Evolutionary conservation across 1,284 basidiomycete genomes (phyloP).

Genomic region (Phaffia rhodozyma): DNA sequence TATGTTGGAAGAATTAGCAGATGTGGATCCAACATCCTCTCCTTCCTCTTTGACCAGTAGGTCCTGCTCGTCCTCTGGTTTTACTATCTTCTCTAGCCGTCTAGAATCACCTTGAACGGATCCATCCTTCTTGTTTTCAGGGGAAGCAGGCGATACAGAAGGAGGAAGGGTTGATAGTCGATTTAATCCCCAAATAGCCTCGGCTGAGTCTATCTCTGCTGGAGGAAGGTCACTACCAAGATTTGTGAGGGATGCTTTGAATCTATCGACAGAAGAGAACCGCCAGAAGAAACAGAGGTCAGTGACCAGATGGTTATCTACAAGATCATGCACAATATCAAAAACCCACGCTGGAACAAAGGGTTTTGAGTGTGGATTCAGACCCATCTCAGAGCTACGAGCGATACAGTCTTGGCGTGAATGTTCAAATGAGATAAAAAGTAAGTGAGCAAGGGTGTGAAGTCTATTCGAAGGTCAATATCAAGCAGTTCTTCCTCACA

Average conservation of each 20-base stretch:
- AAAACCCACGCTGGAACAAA: not conserved
- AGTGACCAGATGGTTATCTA: not conserved
- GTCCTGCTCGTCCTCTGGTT: not conserved
- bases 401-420: no score
- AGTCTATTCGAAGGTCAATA: no score
- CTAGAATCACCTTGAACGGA: not conserved
- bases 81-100: no score
- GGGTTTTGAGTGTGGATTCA: not conserved
- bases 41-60: not conserved
- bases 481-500: no score
- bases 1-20: not conserved
- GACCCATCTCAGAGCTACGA: not conserved
- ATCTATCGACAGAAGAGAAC: not conserved
- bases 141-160: not conserved
- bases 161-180: not conserved
- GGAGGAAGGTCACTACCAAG: not conserved
- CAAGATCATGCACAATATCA: not conserved
- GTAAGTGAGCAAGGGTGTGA: no score
- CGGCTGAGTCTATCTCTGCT: not conserved
- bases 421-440: no score
- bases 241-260: not conserved
- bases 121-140: not conserved
- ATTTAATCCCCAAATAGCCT: slow-evolving; percentile 1
- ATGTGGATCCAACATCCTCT: not conserved
- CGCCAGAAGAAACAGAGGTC: not conserved